These are phyloP conservation scores for Nicotiana attenuata DNA, from an alignment of 257 asterid genomes.

Conservation along the genomic window DNA sequence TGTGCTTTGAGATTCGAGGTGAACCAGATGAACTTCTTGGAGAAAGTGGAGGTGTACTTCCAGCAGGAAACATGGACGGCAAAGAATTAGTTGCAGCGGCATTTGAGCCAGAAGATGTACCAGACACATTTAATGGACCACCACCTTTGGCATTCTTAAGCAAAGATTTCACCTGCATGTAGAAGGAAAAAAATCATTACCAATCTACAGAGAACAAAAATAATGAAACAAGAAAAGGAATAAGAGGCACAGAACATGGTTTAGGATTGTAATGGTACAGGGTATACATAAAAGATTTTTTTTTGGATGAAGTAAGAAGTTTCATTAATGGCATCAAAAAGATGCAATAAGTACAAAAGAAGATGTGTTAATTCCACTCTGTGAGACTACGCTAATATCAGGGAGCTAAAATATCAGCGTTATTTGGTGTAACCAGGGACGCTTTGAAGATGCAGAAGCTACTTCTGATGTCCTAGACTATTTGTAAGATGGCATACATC, in stretches of 20 bases:
- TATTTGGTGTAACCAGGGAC: too few relatives aligned
- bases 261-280: neutral
- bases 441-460: too few relatives aligned
- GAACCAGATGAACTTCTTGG: constrained; percentile 98
- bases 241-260: neutral
- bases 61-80: constrained; percentile 98
- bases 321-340: too few relatives aligned
- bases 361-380: too few relatives aligned
- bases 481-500: too few relatives aligned
- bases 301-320: too few relatives aligned
- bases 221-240: neutral
- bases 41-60: constrained; percentile 99
- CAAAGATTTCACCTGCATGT: constrained; percentile 76
- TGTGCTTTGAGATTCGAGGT: constrained; percentile 81
- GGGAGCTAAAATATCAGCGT: too few relatives aligned
- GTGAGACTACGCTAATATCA: too few relatives aligned
- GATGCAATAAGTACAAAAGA: too few relatives aligned
- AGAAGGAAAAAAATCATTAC: neutral
- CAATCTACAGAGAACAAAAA: neutral
- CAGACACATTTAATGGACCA: constrained; percentile 63
- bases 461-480: too few relatives aligned
- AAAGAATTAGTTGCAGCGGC: constrained; percentile 60
- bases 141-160: constrained; percentile 79
- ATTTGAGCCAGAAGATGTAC: constrained; percentile 52
- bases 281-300: neutral